Base-by-base conservation (phyloP, 345 rosid species). In the Camelina sativa region DNA sequence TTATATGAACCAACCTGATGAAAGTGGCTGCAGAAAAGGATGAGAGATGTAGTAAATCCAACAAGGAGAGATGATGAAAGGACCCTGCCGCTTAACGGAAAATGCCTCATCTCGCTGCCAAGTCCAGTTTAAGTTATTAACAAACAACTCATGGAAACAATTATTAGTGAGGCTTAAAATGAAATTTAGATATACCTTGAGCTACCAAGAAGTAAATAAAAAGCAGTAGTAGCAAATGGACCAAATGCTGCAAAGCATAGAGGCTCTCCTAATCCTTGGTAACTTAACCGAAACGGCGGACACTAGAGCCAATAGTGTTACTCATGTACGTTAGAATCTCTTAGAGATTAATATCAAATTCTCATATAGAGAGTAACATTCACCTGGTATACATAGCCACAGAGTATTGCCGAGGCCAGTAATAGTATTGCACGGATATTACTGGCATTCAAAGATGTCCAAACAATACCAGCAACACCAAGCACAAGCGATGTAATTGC, bases 231-330 rank as follows among this genome's bases (percentile, higher is more conserved):
- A 44, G 98, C 94, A 79, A 93, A 91, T n/a, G 95, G 98, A 44
- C 98, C 97, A 60, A 91, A 93, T 38, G 97, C 96, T 41, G 94
- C 90, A 69, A 91, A 93, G 75, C 96, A 91, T 80, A 93, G 75
- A 3, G 98, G 96, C 86, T 93, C 97, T 77, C 98, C 98, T 60
- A 93, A 65, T 79, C 98, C 97, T 63, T 81, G 90, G 86, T 91
- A 93, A 82, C 96, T 91, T 74, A 91, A 75, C 74, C 97, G 84
- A 80, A 93, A 93, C 58, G 97, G 98, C 0, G 98, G 98, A 81
- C 97, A 93, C 98, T 32, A 56, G 22, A 20, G 40, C 22, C 22
- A 20, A 20, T 20, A 20, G 22, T 20, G 22, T 20, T 20, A 20
- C 22, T 20, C 22, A 20, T 20, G 22, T 20, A 20, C 22, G 2